Base-by-base conservation (phyloP, 108 stramenopile species). In the Cyclotella atomus region DNA sequence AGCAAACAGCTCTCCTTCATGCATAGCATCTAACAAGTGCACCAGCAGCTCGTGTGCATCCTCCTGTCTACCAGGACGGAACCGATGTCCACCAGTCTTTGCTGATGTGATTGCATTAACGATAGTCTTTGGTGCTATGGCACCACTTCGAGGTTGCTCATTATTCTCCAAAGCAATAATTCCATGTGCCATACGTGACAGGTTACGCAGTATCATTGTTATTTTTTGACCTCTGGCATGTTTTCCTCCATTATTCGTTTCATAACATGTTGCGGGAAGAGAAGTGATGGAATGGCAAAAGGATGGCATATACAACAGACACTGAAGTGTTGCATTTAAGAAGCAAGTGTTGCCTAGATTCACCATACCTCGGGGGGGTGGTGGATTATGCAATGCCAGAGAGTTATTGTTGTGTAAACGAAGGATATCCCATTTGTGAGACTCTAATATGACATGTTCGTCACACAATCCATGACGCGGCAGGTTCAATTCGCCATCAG, bases 261-360 rank as follows among this genome's bases (percentile, higher is more conserved):
- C 73, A n/a, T 83, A 60, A 24, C 70, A 73, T 23, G 55, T 72
- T 15, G 71, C 61, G 0, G 88, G 84, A 19, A 92, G 67, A 5
- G 73, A 61, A 2, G 87, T 56, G 28, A 94, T 68, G 12, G 85
- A 74, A 75, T 97, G 96, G 19, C 87, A 92, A 65, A 99, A 91
- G 5, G 91, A 85, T 55, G 98, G 97, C 35, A 86, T 60, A 75
- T 97, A 87, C 28, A 85, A 77, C 24, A 99, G 77, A 71, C 97
- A 98, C 67, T 99, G 98, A 16, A 99, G 53, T 7, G 92, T 96
- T 30, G 95, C 84, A 77, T 99, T 99, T 60, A 99, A 64, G 75
- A 96, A 99, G 83, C 98, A 99, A 7, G 97, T 99, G 68, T 99
- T 99, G 59, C 98, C 98, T 15, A 96, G 73, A 71, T 99, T 99